A percentile compares a stretch with the other conserved stretches of the same genome.
Evolutionary conservation across 371 early-diverging fungal genomes (phyloP).

Genomic region (Mucor sp.): DNA sequence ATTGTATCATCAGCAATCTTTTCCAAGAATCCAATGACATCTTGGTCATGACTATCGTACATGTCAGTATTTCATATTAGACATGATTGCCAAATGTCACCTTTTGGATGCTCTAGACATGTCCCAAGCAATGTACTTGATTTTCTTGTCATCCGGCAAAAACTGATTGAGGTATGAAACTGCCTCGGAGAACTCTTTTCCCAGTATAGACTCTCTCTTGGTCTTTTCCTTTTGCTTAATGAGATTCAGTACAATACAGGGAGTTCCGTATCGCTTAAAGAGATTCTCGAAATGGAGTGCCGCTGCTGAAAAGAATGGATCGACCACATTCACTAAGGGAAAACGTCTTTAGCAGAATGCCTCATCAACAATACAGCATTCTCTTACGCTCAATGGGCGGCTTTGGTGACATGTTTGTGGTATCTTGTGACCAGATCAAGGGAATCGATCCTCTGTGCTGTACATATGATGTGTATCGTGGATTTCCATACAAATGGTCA

Average conservation of each 20-base stretch:
- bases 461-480: constrained; percentile 88
- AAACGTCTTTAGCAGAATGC: neutral
- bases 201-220: constrained; percentile 83
- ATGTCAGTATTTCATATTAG: neutral
- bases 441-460: constrained; percentile 98
- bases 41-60: constrained; percentile 71
- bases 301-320: constrained; percentile 92
- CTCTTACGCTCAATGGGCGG: constrained; percentile 86
- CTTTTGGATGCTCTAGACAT: constrained; percentile 96
- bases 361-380: neutral
- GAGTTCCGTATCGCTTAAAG: constrained; percentile 86
- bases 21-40: constrained; percentile 89
- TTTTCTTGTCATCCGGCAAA: constrained; percentile 77
- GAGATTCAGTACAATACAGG: constrained; percentile 88
- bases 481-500: constrained; percentile 61
- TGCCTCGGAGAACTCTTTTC: constrained; percentile 83
- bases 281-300: constrained; percentile 92
- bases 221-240: constrained; percentile 94
- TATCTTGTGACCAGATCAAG: constrained; percentile 94
- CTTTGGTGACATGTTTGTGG: constrained; percentile 90
- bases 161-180: constrained; percentile 89
- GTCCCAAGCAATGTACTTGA: constrained; percentile 94
- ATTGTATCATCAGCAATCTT: constrained; percentile 87
- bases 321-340: constrained; percentile 75
- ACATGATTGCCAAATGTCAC: constrained; percentile 28